These are phyloP conservation scores for Suillus hirtellus DNA, from an alignment of 768 basidiomycete genomes.

Conservation along the genomic window DNA sequence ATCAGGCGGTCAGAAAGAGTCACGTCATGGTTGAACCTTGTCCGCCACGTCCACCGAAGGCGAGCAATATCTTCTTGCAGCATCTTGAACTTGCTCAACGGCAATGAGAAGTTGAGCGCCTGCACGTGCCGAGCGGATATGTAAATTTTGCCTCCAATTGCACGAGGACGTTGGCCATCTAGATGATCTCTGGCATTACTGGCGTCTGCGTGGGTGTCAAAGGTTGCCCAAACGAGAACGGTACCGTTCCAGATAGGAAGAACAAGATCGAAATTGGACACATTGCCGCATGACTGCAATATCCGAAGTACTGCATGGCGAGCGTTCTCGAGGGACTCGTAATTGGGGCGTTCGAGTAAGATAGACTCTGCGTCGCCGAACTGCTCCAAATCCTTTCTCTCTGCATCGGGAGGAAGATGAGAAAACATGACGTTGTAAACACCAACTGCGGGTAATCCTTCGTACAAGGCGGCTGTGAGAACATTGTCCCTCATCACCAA, in stretches of 20 bases:
- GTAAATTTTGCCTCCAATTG: slow-evolving; percentile 42
- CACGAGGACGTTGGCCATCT: slow-evolving; percentile 45
- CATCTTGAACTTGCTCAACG: slow-evolving; percentile 36
- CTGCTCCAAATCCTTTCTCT: slow-evolving; percentile 41
- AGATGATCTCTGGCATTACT: slow-evolving; percentile 48
- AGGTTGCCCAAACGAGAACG: slow-evolving; percentile 58
- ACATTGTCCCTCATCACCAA: slow-evolving; percentile 39
- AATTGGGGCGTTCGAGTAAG: slow-evolving; percentile 54
- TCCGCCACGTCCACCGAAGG: slow-evolving; percentile 41
- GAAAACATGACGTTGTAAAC: slow-evolving; percentile 60
- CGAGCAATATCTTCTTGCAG: slow-evolving; percentile 46
- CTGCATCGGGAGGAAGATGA: slow-evolving; percentile 49
- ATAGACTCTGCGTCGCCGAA: slow-evolving; percentile 51
- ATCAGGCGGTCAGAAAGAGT: slow-evolving; percentile 19
- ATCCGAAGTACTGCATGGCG: slow-evolving; percentile 37
- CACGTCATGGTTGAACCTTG: slow-evolving; percentile 32
- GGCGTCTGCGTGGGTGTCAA: slow-evolving; percentile 52
- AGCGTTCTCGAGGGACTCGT: slow-evolving; percentile 35
- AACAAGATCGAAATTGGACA: slow-evolving; percentile 45
- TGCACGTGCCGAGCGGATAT: slow-evolving; percentile 57
- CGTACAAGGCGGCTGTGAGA: slow-evolving; percentile 51
- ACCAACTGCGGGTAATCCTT: slow-evolving; percentile 59
- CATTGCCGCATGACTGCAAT: slow-evolving; percentile 39
- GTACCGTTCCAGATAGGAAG: slow-evolving; percentile 52
- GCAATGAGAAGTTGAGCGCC: slow-evolving; percentile 48